Conservation (phyloP, 116 monocot genomes). For the Posidonia oceanica region DNA sequence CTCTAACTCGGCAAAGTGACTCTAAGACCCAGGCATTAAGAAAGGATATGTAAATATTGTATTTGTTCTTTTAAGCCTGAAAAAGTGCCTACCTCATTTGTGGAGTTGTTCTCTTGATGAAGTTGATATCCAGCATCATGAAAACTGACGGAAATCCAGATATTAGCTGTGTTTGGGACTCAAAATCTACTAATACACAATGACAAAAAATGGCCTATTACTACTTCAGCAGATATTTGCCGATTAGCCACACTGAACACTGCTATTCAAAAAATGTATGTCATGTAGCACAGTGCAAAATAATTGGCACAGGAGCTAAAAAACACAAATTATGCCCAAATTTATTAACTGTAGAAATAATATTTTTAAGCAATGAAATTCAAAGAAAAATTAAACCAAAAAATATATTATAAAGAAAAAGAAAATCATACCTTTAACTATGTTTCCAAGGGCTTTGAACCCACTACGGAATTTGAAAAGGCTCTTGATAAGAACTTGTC, state of each 20-base stretch:
- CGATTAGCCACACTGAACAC: no score
- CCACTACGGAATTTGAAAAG: neutral
- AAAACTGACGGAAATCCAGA: conserved; percentile 28
- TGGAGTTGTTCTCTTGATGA: conserved; percentile 24
- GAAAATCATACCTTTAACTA: neutral
- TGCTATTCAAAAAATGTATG: no score
- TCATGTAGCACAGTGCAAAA: neutral
- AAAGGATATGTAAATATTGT: neutral
- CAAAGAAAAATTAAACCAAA: neutral
- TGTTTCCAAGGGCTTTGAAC: neutral
- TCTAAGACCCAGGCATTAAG: neutral
- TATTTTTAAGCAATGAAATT: neutral
- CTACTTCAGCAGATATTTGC: neutral
- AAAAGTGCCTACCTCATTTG: conserved; percentile 31
- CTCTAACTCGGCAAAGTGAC: neutral
- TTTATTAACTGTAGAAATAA: neutral
- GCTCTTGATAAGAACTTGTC: neutral
- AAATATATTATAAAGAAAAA: neutral
- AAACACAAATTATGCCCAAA: neutral
- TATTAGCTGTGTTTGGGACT: conserved; percentile 22
- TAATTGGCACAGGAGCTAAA: neutral
- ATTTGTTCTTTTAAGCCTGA: no score
- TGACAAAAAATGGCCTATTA: conserved; percentile 1
- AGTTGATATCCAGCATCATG: conserved; percentile 49
- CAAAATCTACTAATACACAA: conserved; percentile 30